Evolutionary conservation across 2,329 filamentous ascomycete species (phyloP), one percentile per base, ranked within the genome.

Genomic region (Clarireedia hainanense): DNA sequence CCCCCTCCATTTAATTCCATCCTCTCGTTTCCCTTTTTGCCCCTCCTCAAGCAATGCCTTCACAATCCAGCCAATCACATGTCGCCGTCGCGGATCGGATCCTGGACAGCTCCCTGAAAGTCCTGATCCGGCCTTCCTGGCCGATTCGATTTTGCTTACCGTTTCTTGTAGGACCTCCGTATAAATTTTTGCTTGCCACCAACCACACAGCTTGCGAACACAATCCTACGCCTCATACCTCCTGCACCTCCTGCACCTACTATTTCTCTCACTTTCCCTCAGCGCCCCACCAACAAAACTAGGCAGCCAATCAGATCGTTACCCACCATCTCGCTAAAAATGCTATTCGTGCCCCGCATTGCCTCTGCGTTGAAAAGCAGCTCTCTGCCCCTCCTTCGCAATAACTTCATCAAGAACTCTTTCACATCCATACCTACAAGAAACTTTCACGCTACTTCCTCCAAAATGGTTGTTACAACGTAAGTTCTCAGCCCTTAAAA

Each of bases 401-500:
- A 55, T 36, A 55, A 37, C 52, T 55, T 55, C 46, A 50, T 55
- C 52, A 55, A 55, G 40, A 54, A 54, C 52, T 54, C 52, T 49
- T 54, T 54, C 52, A 54, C 37, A 39, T 43, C 45, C 12, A 55
- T 50, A 47, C 49, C 52, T 34, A 43, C 40, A 43, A n/a, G 40
- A 43, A 17, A 43, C 67, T 68, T 66, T 65, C 71, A 69, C 65
- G 69, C 61, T 55, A 56, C 58, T 50, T 50, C 68, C 61, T 62
- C 58, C 60, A 64, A 64, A 67, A 68, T 68, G 24, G 15, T 69
- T 68, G 67, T 66, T 69, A 9, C 10, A 34, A 34, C 30, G 30
- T 71, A 45, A 61, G 56, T 51, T 46, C 68, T 58, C 63, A 61
- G 53, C 58, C 57, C 47, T 55, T 60, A 57, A 74, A 80, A 71